Base-by-base conservation (phyloP, 805 yeast species). In the Suhomyces faveliae region DNA sequence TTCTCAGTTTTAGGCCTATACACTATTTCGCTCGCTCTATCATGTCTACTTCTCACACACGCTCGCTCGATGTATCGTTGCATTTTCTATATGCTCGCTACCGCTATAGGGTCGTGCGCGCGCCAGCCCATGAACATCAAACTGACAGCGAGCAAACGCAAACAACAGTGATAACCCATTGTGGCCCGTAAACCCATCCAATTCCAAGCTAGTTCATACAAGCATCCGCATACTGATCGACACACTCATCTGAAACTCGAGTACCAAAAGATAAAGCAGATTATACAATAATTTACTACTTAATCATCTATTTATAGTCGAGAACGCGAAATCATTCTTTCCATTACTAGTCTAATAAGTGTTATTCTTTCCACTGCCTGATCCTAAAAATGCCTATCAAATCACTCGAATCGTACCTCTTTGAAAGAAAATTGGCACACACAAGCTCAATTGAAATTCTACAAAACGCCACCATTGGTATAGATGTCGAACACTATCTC, bases 401-500 rank as follows among this genome's bases (percentile, higher is more conserved):
- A 59, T 77, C 89, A 3, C 74, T 87, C 48, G 94, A 87, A 58
- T 74, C 85, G 3, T 83, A 76, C 61, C 71, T 85, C 39, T 81
- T 81, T 56, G 96, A 89, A 54, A 78, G 85, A 50, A 79, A 83
- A 49, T 67, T 85, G 40, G 83, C 82, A 42, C 73, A 77, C 43
- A 73, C 83, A 15, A 68, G 79, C 52, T 83, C 92, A 11, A 71
- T 89, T 56, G 86, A 85, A 30, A 68, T 81, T 3, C 70, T 89
- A 48, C 79, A 74, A 48, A 82, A 83, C 58, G 78, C 91, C 22
- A 79, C 84, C 12, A 69, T 89, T 44, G 96, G 96, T 47, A 86
- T 89, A 40, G 96, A 90, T 62, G 94, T 84, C 11, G 87, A 81
- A 54, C 90, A 89, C 61, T 90, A 89, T 59, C 65, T 89, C 33